phyloP scores from a whole-genome alignment of 129 eudicot genomes.

The Artemisia tridentata region DNA sequence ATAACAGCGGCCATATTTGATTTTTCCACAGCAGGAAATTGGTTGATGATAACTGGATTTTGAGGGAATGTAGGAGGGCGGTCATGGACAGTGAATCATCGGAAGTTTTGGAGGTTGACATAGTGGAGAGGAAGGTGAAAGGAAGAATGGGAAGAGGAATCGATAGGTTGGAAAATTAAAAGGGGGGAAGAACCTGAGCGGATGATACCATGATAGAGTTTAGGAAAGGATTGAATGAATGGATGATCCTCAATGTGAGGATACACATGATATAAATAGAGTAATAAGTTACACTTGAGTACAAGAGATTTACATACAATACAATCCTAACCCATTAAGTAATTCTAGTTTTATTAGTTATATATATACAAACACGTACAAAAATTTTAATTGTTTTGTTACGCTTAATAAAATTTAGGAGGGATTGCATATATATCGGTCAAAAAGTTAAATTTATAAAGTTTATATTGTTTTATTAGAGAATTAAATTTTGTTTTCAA shows the following conservation, averaged over 20 bases:
- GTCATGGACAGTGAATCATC: constrained; percentile 10
- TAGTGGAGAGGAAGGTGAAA: constrained; percentile 10
- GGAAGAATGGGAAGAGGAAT: neutral
- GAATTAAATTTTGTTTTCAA: too few relatives aligned
- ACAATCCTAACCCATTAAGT: too few relatives aligned
- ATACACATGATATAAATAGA: constrained; percentile 1
- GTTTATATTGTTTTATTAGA: too few relatives aligned
- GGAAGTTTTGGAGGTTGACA: constrained; percentile 4
- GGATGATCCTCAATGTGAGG: constrained; percentile 11
- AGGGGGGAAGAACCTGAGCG: neutral
- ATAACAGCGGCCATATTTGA: neutral
- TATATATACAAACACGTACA: too few relatives aligned
- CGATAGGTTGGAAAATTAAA: neutral
- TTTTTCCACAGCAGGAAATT: neutral
- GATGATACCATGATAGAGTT: neutral
- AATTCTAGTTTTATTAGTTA: too few relatives aligned
- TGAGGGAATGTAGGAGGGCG: neutral
- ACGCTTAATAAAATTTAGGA: too few relatives aligned
- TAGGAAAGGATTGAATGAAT: neutral
- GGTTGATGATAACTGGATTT: neutral
- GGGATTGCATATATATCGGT: too few relatives aligned
- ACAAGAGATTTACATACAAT: neutral
- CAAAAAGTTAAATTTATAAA: too few relatives aligned
- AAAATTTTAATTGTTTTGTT: too few relatives aligned
- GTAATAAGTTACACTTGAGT: neutral